phyloP scores from a whole-genome alignment of 345 rosid species.

The Bruguiera sexangula region DNA sequence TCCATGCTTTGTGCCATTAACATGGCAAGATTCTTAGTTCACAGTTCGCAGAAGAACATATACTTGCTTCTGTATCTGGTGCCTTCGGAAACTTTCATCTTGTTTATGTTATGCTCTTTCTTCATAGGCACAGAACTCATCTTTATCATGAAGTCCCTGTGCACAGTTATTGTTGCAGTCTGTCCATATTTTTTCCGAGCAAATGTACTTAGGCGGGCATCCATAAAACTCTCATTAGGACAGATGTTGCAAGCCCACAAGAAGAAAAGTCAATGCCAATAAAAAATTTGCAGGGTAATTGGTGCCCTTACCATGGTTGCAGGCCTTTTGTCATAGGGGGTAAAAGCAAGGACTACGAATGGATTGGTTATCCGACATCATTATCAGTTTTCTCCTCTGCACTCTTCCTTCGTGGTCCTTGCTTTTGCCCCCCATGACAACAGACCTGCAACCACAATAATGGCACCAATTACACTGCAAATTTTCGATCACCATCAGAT shows the following conservation, averaged over 20 bases:
- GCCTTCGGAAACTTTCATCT: no score
- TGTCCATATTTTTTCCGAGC: no score
- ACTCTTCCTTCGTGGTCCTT: constrained; percentile 44
- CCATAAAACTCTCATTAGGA: no score
- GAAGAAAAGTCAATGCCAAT: no score
- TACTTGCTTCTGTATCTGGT: not conserved
- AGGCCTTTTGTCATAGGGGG: not conserved
- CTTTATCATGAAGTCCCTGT: no score
- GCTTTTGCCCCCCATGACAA: constrained; percentile 80
- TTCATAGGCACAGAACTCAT: no score
- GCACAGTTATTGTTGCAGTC: no score
- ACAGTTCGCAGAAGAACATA: not conserved
- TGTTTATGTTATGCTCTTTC: no score
- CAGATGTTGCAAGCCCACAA: no score
- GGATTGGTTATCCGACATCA: constrained; percentile 27
- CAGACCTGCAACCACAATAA: constrained; percentile 61
- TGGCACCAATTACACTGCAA: constrained; percentile 73
- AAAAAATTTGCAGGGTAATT: no score
- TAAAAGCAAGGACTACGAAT: not conserved
- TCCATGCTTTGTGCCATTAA: not conserved
- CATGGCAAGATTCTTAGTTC: not conserved
- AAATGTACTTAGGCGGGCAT: no score
- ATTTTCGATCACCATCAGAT: not conserved
- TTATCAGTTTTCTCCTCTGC: constrained; percentile 22
- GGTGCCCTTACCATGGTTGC: not conserved